Percentiles rank a stretch among this genome's conserved stretches.
These are phyloP conservation scores for Cryphonectria carpinicola DNA, from an alignment of 2,329 filamentous ascomycete genomes.

Conservation along the genomic window DNA sequence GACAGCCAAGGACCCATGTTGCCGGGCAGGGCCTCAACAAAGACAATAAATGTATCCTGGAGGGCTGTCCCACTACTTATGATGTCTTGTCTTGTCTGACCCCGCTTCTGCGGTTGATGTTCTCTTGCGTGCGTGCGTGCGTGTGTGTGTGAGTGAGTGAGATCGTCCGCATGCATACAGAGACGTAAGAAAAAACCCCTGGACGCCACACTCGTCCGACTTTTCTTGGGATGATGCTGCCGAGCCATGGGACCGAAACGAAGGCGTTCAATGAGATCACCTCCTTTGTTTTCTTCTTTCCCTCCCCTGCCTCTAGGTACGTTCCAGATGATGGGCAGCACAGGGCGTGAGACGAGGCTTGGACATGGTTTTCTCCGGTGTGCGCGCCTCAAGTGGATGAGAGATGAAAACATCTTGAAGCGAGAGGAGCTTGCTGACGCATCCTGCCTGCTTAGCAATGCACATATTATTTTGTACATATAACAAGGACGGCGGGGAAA, in stretches of 20 bases:
- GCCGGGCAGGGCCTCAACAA: background rate
- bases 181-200: background rate
- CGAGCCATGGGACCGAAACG: background rate
- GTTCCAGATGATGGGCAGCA: background rate
- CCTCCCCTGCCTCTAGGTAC: background rate
- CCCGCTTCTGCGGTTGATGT: background rate
- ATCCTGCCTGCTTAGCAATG: background rate
- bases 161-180: background rate
- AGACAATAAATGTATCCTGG: background rate
- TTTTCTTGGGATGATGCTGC: background rate
- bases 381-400: background rate
- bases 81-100: background rate
- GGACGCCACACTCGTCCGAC: background rate
- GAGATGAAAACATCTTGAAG: background rate
- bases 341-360: conserved; percentile 3
- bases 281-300: background rate
- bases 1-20: background rate
- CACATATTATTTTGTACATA: background rate
- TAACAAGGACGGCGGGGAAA: background rate
- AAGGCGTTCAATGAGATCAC: background rate
- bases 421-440: background rate
- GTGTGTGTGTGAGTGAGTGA: background rate
- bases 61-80: background rate
- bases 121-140: background rate
- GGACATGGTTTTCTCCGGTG: background rate